Conservation (phyloP, 2,329 filamentous ascomycete species). For the Cladophialophora carrionii region DNA sequence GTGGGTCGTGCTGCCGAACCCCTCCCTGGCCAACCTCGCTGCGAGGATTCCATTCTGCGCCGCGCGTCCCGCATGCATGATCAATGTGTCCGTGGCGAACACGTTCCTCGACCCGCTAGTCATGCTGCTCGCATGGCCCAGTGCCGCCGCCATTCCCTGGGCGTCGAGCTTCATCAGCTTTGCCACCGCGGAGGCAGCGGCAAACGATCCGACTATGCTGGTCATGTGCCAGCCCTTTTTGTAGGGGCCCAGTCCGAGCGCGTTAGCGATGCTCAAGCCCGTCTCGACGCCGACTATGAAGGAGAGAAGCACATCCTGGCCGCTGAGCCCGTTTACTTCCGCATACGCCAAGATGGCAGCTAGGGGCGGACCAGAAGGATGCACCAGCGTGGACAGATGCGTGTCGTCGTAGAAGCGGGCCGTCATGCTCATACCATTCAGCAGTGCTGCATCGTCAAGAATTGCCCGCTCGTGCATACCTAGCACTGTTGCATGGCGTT, state of each 20-base stretch:
- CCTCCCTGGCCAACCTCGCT: constrained; percentile 5
- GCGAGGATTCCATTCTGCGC: constrained; percentile 15
- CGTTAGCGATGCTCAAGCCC: constrained; percentile 12
- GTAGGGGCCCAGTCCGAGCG: constrained; percentile 14
- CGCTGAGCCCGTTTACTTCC: constrained; percentile 11
- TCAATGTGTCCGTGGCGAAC: constrained; percentile 15
- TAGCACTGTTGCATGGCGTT: constrained; percentile 14
- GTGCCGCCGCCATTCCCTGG: constrained; percentile 11
- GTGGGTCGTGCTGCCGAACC: constrained; percentile 6
- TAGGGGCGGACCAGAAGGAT: constrained; percentile 17
- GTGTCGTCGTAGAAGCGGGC: constrained; percentile 19
- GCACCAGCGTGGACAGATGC: constrained; percentile 10
- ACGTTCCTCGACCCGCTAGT: constrained; percentile 12
- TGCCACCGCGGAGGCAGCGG: constrained; percentile 7
- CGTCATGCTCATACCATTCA: constrained; percentile 18
- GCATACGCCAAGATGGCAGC: constrained; percentile 14
- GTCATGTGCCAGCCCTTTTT: constrained; percentile 22
- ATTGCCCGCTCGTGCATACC: constrained; percentile 8
- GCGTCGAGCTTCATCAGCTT: constrained; percentile 11
- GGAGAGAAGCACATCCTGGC: constrained; percentile 10
- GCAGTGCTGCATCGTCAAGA: constrained; percentile 15
- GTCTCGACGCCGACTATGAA: constrained; percentile 13
- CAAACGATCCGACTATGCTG: constrained; percentile 12
- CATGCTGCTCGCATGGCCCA: constrained; percentile 16
- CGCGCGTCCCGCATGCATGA: constrained; percentile 9